phyloP scores from a whole-genome alignment of 345 rosid species.

The Geranium brycei region DNA sequence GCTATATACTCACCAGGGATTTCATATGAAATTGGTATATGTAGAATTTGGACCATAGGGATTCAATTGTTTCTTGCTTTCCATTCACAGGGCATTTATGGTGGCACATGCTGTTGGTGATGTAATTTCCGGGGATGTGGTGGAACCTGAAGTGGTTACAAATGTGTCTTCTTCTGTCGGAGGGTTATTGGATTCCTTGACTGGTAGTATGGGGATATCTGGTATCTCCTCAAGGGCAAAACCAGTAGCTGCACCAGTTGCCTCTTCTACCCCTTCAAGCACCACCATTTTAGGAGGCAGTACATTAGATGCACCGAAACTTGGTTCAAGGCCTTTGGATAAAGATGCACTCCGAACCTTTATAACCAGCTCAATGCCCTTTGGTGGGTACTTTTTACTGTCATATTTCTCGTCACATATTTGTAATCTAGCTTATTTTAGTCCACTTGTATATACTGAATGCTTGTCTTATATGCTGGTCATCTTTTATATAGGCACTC shows the following conservation, averaged over 20 bases:
- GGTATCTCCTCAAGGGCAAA: slow-evolving; percentile 74
- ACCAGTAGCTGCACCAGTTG: slow-evolving; percentile 66
- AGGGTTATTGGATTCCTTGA: slow-evolving; percentile 86
- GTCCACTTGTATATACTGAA: slow-evolving; percentile 8
- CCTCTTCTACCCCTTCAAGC: slow-evolving; percentile 45
- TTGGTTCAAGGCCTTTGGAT: slow-evolving; percentile 67
- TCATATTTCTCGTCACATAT: slow-evolving; percentile 18
- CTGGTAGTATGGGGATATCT: slow-evolving; percentile 83
- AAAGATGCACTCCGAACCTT: slow-evolving; percentile 65
- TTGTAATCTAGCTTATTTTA: slow-evolving; percentile 6
- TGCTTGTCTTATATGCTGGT: slow-evolving; percentile 5
- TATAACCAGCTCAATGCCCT: slow-evolving; percentile 71
- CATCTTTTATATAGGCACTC: slow-evolving; percentile 44
- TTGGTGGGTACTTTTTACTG: slow-evolving; percentile 53
- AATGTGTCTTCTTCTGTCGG: slow-evolving; percentile 69
- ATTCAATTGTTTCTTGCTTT: slow-evolving; percentile 7
- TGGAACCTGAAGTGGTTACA: slow-evolving; percentile 78
- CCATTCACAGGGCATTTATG: slow-evolving; percentile 57
- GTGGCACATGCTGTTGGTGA: slow-evolving; percentile 84
- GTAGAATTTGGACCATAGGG: not conserved
- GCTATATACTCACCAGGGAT: too few relatives aligned
- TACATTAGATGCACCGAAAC: slow-evolving; percentile 56
- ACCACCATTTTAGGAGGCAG: slow-evolving; percentile 36
- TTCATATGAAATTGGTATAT: not conserved
- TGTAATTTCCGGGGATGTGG: slow-evolving; percentile 56